These are phyloP conservation scores for Candida koratica DNA, from an alignment of 805 yeast genomes.

Conservation along the genomic window DNA sequence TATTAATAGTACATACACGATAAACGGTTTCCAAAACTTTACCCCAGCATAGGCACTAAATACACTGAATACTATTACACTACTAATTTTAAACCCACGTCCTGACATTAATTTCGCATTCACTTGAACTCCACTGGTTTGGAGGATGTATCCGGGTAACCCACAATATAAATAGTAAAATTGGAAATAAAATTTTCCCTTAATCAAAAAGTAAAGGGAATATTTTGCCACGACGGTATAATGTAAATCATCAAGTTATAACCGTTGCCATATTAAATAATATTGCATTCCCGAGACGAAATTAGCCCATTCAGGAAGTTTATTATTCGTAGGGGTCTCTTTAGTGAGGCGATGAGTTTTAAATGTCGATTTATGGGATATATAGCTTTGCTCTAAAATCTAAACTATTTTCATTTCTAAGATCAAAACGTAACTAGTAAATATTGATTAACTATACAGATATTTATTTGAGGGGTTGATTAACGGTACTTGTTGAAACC, in stretches of 20 bases:
- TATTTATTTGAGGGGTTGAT: constrained; percentile 20
- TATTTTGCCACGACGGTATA: constrained; percentile 66
- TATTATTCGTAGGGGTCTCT: constrained; percentile 47
- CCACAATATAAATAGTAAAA: constrained; percentile 8
- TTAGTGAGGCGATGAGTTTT: constrained; percentile 50
- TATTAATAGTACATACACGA: constrained; percentile 59
- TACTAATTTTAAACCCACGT: constrained; percentile 18
- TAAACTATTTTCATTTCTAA: no score
- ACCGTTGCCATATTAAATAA: constrained; percentile 56
- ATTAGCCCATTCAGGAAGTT: constrained; percentile 58
- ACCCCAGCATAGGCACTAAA: constrained; percentile 48
- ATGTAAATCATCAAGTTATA: constrained; percentile 56
- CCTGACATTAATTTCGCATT: constrained; percentile 6
- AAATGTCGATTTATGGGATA: constrained; percentile 58
- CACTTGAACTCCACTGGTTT: no score
- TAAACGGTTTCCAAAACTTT: constrained; percentile 70
- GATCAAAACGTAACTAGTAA: not conserved
- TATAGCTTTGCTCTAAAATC: constrained; percentile 16
- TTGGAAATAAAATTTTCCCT: constrained; percentile 15
- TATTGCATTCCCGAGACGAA: constrained; percentile 50
- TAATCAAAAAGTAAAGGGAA: constrained; percentile 62
- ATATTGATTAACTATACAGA: constrained; percentile 5
- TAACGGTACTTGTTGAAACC: constrained; percentile 99
- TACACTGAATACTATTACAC: constrained; percentile 18
- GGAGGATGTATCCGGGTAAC: constrained; percentile 12